Base-by-base conservation (phyloP, 2,329 filamentous ascomycete genomes). In the Coleophoma crateriformis region DNA sequence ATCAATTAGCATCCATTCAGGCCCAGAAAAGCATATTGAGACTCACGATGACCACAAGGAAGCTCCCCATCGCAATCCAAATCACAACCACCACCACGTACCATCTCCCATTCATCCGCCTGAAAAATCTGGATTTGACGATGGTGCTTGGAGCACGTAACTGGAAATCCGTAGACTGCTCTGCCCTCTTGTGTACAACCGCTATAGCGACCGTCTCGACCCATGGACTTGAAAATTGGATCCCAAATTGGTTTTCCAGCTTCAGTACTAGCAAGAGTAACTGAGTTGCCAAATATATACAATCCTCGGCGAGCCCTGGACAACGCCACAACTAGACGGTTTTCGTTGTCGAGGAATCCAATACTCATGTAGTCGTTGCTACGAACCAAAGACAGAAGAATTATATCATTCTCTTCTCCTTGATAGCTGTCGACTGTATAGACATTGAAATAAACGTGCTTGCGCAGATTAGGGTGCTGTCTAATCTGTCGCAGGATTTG, bases 391-490 rank as follows among this genome's bases (percentile, higher is more conserved):
- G 90, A 95, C 0, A 96, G 71, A 2, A 96, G 64, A 10, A 96
- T 75, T 8, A 96, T 74, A 20, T 91, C 87, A 54, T 95, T 96
- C 63, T 96, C 90, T 59, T 96, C 90, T 12, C 90, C 90, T 64
- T 96, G 90, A 61, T 92, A 96, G 0, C 87, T 88, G 61, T 96
- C 91, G 0, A 96, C 88, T 0, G 90, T 96, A 33, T 81, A 79
- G 1, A 95, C 84, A 2, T 85, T 85, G 58, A 66, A 66, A 22
- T 57, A 56, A 1, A 44, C 44, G 3, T 49, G 44, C 2, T 11
- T 19, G 33, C 40, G 8, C 41, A 82, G 68, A 46, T 74, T 71
- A 1, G 62, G 61, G 50, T 74, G 67, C 7, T 59, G 61, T 53
- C 63, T 70, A 42, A 78, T 54, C 5, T 69, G 54, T 17, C 70